Percentiles rank a stretch among this genome's conserved stretches.
Conservation (phyloP, 805 yeast species). For the Lipomyces japonicus region DNA sequence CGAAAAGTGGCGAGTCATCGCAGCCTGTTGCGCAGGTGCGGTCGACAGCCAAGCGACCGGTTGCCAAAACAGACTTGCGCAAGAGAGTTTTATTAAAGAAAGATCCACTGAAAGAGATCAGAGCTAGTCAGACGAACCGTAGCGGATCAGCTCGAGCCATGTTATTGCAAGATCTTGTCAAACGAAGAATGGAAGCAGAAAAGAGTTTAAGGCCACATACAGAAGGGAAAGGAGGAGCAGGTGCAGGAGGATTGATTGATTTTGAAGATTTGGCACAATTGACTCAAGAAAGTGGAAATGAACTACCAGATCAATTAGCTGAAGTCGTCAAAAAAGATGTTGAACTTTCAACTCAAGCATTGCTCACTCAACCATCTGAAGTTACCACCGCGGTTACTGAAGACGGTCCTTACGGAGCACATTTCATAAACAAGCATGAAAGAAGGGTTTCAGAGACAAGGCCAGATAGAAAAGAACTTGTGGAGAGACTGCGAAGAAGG, state of each 20-base stretch:
- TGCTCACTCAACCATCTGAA: not conserved
- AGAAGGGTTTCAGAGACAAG: not conserved
- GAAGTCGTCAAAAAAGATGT: not conserved
- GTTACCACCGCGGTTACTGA: not conserved
- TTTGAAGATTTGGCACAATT: too few species aligned
- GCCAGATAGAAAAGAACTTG: not conserved
- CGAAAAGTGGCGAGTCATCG: not conserved
- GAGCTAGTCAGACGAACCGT: not conserved
- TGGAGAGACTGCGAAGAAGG: too few species aligned
- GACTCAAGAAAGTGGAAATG: not conserved
- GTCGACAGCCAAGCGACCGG: conserved; percentile 1
- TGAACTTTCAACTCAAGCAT: not conserved
- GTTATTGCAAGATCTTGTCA: not conserved
- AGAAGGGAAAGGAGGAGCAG: not conserved
- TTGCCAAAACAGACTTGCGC: not conserved
- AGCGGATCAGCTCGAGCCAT: not conserved
- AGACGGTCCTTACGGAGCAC: not conserved
- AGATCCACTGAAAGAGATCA: not conserved
- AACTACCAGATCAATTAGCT: not conserved
- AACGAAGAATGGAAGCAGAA: not conserved
- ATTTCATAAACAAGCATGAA: not conserved
- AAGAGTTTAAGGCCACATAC: not conserved
- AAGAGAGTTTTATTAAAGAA: not conserved
- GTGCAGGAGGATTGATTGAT: conserved; percentile 1
- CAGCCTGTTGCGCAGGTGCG: too few species aligned